These are phyloP conservation scores for Camellia granthamiana DNA, from an alignment of 148 eudicot genomes.

Conservation along the genomic window DNA sequence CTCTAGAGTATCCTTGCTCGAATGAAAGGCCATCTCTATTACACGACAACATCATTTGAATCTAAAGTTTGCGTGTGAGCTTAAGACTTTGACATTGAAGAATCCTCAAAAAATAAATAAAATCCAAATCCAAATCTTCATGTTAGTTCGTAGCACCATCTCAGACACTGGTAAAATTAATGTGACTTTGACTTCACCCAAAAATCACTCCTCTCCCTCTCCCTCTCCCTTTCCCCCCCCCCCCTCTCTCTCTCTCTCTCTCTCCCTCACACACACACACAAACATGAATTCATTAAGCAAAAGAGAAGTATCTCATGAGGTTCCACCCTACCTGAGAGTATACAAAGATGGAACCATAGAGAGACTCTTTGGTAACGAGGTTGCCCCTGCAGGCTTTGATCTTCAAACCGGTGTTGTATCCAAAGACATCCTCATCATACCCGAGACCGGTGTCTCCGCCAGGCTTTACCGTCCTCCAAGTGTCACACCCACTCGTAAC, in stretches of 20 bases:
- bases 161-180: too few species aligned
- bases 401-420: constrained; percentile 31
- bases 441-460: constrained; percentile 34
- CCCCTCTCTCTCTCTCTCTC: neutral
- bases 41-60: too few species aligned
- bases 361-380: constrained; percentile 38
- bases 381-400: constrained; percentile 33
- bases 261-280: neutral
- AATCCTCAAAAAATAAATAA: too few species aligned
- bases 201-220: neutral
- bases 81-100: too few species aligned
- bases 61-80: too few species aligned
- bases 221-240: constrained; percentile 8
- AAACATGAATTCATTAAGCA: constrained; percentile 6
- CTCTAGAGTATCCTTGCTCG: too few species aligned
- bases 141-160: too few species aligned
- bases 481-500: neutral
- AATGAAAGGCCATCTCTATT: too few species aligned
- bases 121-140: too few species aligned
- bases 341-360: constrained; percentile 48
- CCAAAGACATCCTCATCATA: constrained; percentile 37
- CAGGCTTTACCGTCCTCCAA: constrained; percentile 46
- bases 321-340: constrained; percentile 44
- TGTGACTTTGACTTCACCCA: too few species aligned
- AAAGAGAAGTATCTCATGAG: constrained; percentile 23